Evolutionary conservation across 768 basidiomycete genomes (phyloP).

Genomic region (Agrocybe pediades): DNA sequence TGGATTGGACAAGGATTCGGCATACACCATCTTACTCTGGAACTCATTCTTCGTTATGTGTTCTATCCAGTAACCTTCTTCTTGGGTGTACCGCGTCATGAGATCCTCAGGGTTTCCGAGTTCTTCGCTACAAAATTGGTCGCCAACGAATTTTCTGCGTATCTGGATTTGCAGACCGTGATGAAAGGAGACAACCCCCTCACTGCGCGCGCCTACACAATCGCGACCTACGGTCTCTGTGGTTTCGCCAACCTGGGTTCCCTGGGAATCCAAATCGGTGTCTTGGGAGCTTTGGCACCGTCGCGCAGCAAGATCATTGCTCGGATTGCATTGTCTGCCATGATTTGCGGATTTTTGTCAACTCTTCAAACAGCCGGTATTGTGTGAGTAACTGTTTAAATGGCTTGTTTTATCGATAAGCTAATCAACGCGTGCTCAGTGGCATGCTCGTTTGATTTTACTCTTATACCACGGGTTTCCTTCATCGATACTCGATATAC

Average conservation of each 20-base stretch:
- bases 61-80: slow-evolving; percentile 89
- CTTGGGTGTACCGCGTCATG: slow-evolving; percentile 74
- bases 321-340: slow-evolving; percentile 32
- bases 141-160: slow-evolving; percentile 86
- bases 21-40: slow-evolving; percentile 78
- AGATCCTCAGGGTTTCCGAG: slow-evolving; percentile 79
- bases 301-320: slow-evolving; percentile 73
- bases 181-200: slow-evolving; percentile 40
- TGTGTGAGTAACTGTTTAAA: slow-evolving; percentile 28
- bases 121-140: slow-evolving; percentile 86
- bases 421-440: slow-evolving; percentile 3
- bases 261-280: slow-evolving; percentile 76
- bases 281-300: slow-evolving; percentile 46
- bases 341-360: slow-evolving; percentile 32
- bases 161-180: slow-evolving; percentile 57
- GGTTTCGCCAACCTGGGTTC: slow-evolving; percentile 90
- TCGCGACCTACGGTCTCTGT: slow-evolving; percentile 85
- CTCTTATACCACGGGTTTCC: slow-evolving; percentile 40
- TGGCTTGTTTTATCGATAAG: not conserved
- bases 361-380: slow-evolving; percentile 30
- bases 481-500: slow-evolving; percentile 30
- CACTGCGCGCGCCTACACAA: slow-evolving; percentile 74
- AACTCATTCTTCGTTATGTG: slow-evolving; percentile 84
- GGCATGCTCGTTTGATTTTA: slow-evolving; percentile 22
- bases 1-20: slow-evolving; percentile 90